Evolutionary conservation across 345 rosid species (phyloP).

Genomic region (Populus nigra): DNA sequence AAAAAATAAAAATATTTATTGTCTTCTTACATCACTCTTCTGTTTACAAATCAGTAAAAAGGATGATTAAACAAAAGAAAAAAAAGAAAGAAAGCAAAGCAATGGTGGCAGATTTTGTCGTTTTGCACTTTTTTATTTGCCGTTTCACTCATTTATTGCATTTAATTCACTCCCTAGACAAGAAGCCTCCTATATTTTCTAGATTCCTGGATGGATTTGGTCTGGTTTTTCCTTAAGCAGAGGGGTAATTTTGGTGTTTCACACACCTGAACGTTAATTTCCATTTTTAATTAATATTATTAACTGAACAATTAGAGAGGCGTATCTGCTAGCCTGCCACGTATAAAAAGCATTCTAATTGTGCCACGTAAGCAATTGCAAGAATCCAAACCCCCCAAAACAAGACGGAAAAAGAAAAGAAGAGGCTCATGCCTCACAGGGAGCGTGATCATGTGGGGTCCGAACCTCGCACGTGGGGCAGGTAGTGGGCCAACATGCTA

Average conservation of each 20-base stretch:
- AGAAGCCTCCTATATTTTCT: not conserved
- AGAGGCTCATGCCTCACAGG: not conserved
- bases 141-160: not conserved
- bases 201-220: not conserved
- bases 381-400: not conserved
- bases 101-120: slow-evolving; percentile 9
- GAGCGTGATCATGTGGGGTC: slow-evolving; percentile 9
- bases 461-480: not conserved
- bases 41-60: not conserved
- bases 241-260: not conserved
- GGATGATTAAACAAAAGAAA: not conserved
- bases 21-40: not conserved
- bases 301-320: slow-evolving; percentile 11
- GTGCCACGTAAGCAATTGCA: slow-evolving; percentile 21
- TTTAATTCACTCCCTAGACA: not conserved
- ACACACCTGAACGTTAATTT: not conserved
- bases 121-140: not conserved
- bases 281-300: not conserved
- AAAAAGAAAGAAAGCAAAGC: not conserved
- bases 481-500: slow-evolving; percentile 12
- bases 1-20: not conserved
- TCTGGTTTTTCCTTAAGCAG: not conserved
- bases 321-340: slow-evolving; percentile 30
- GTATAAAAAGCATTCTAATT: not conserved
- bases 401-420: not conserved